Base-by-base conservation (phyloP, 176 grass and related monocot genomes). In the Oryza meridionalis region DNA sequence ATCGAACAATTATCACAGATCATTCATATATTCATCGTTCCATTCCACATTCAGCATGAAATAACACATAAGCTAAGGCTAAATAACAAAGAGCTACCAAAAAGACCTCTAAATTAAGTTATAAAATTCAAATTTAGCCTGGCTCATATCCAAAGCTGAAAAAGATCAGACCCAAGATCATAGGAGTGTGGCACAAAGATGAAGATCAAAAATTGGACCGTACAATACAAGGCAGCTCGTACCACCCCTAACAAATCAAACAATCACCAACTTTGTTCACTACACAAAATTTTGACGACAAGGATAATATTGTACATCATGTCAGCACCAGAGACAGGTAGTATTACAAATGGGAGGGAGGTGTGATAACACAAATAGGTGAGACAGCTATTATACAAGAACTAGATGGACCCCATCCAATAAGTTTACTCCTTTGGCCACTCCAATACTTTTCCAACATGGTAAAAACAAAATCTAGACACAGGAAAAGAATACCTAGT, bases 401-500 rank as follows among this genome's bases (percentile, higher is more conserved):
- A 17, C 26, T 68, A 29, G 37, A 78, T 45, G 31, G 58, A 53
- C 2, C 72, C 73, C 67, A 7, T 40, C 55, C 65, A 40, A 79
- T 46, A 79, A 77, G 68, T 44, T 72, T 25, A 86, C 70, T 72
- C 21, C 31, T 69, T 64, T 80, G 26, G 29, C 38, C 80, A 79
- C 82, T 79, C 78, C 76, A 87, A 61, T 62, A 62, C 58, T 62
- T 80, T 50, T 42, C 53, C 70, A 84, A 74, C 73, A 64, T 65
- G 61, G 35, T 63, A 69, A 33, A 84, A 84, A 63, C 76, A 85
- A 82, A 86, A 87, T 84, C 76, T 90, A 72, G 70, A 82, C 81
- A 86, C 78, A 89, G 46, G 27, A 17, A 88, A 92, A 84, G 92
- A 94, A 94, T 94, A 88, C 87, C 82, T 92, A 81, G 72, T 73